Evolutionary conservation across 306 rosid genomes (phyloP).

Genomic region (Inga leiocalycina): DNA sequence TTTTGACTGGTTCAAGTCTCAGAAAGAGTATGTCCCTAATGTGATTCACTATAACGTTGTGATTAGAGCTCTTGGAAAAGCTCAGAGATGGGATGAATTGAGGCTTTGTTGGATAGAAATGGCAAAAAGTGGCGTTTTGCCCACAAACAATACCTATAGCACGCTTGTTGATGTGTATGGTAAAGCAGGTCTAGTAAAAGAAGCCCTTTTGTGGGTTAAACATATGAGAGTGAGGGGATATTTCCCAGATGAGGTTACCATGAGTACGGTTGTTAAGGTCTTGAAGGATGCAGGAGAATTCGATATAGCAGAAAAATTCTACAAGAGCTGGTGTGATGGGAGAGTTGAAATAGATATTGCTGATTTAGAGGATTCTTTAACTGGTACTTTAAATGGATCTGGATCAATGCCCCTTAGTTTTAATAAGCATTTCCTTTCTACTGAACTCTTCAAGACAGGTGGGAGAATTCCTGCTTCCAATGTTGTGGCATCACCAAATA

Average conservation of each 20-base stretch:
- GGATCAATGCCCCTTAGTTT: conserved; percentile 58
- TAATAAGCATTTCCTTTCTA: conserved; percentile 79
- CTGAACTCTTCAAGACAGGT: conserved; percentile 89
- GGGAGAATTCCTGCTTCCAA: conserved; percentile 50
- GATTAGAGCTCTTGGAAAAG: conserved; percentile 74
- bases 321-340: conserved; percentile 75
- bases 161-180: conserved; percentile 88
- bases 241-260: conserved; percentile 89
- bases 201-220: conserved; percentile 86
- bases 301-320: conserved; percentile 75
- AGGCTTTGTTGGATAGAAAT: conserved; percentile 84
- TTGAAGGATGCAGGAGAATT: conserved; percentile 77
- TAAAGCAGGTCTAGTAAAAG: conserved; percentile 78
- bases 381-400: conserved; percentile 38
- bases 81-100: conserved; percentile 79
- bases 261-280: conserved; percentile 81
- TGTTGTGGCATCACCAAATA: neutral
- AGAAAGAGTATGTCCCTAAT: conserved; percentile 57
- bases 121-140: conserved; percentile 65
- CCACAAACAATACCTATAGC: conserved; percentile 72
- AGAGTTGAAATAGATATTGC: conserved; percentile 68
- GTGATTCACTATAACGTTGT: conserved; percentile 91
- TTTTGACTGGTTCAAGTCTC: conserved; percentile 80
- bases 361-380: conserved; percentile 61
- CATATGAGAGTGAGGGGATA: conserved; percentile 74